Evolutionary conservation across 2,329 filamentous ascomycete genomes (phyloP).

Genomic region (Penicillium freii): DNA sequence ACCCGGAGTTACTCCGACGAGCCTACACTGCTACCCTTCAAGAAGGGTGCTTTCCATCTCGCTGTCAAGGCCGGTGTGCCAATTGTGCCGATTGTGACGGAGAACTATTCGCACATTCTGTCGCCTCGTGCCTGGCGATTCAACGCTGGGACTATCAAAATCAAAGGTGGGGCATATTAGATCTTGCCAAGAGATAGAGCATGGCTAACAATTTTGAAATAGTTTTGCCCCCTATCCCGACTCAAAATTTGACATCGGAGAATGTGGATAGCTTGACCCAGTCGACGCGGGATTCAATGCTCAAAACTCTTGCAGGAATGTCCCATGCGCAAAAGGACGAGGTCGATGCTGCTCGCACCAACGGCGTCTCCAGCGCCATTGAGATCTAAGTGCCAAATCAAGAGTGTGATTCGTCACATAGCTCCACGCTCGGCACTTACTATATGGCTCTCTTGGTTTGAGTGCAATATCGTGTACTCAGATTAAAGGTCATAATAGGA

Average conservation of each 20-base stretch:
- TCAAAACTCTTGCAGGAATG: conserved; percentile 55
- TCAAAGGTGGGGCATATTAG: conserved; percentile 60
- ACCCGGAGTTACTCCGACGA: conserved; percentile 85
- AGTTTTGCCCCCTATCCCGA: conserved; percentile 81
- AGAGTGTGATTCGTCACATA: background rate
- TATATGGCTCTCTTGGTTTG: background rate
- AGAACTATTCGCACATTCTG: conserved; percentile 75
- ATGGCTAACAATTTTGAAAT: conserved; percentile 12
- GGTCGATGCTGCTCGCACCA: conserved; percentile 18
- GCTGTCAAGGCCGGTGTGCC: conserved; percentile 92
- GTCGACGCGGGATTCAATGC: conserved; percentile 71
- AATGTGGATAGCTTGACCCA: conserved; percentile 74
- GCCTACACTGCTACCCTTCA: conserved; percentile 85
- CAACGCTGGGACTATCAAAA: conserved; percentile 66
- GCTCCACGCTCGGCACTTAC: background rate
- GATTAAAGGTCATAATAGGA: background rate
- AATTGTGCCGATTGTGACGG: conserved; percentile 79
- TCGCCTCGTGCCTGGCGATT: conserved; percentile 65
- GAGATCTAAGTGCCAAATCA: conserved; percentile 32
- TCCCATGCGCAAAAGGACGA: conserved; percentile 28
- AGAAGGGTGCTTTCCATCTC: conserved; percentile 97
- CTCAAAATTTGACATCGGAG: conserved; percentile 66
- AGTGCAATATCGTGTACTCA: background rate
- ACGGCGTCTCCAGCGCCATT: conserved; percentile 34
- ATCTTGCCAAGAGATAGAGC: background rate